Evolutionary conservation across 208 protist genomes (phyloP).

Genomic region (Trypanosomatidae sp.): DNA sequence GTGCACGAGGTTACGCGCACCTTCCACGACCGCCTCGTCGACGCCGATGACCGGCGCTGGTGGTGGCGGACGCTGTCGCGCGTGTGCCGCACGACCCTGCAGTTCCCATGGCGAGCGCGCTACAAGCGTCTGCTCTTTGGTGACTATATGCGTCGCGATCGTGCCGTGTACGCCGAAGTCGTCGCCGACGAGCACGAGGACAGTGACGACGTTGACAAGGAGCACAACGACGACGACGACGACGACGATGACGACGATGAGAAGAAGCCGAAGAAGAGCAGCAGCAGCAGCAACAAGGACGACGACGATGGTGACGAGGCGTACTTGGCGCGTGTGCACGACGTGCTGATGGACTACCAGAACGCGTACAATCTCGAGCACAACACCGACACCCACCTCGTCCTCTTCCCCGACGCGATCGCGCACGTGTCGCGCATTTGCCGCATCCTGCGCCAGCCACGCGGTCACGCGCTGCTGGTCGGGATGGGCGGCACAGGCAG

Average conservation of each 20-base stretch:
- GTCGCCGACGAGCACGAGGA: slow-evolving; percentile 18
- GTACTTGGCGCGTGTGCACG: slow-evolving; percentile 29
- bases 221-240: no score
- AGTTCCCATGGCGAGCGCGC: slow-evolving; percentile 43
- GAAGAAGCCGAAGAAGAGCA: no score
- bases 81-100: slow-evolving; percentile 38
- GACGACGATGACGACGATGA: no score
- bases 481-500: slow-evolving; percentile 96
- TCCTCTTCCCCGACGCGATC: slow-evolving; percentile 96
- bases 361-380: slow-evolving; percentile 88
- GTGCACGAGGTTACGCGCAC: slow-evolving; percentile 93
- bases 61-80: slow-evolving; percentile 76
- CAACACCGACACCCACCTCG: slow-evolving; percentile 87
- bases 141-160: slow-evolving; percentile 89
- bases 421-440: slow-evolving; percentile 93
- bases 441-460: slow-evolving; percentile 93
- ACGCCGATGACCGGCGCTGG: slow-evolving; percentile 84
- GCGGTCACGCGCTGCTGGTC: slow-evolving; percentile 94
- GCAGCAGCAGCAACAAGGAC: no score
- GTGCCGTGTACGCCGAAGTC: slow-evolving; percentile 69
- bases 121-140: slow-evolving; percentile 78
- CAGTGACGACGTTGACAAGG: no score
- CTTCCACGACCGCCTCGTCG: slow-evolving; percentile 95
- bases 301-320: no score
- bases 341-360: slow-evolving; percentile 74